Conservation (phyloP, 768 basidiomycete genomes). For the Rhizopogon sp. region DNA sequence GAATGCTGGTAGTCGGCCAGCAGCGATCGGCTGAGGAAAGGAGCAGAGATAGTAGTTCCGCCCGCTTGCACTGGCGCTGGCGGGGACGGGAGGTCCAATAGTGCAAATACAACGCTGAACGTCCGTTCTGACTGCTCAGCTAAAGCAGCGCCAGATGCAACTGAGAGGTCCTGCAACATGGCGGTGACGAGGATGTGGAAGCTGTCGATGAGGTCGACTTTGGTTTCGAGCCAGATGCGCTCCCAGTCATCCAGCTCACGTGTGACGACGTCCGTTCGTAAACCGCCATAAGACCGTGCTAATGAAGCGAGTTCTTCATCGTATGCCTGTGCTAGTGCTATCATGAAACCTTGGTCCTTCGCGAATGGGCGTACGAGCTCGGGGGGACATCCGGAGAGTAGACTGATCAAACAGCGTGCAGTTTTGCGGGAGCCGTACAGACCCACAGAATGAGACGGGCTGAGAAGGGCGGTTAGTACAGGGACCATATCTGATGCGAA, state of each 20-base stretch:
- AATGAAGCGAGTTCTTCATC: conserved; percentile 51
- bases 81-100: conserved; percentile 44
- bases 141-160: conserved; percentile 37
- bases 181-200: conserved; percentile 57
- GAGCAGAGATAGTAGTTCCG: conserved; percentile 17
- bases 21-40: conserved; percentile 65
- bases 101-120: conserved; percentile 53
- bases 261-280: conserved; percentile 22
- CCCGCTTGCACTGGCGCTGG: conserved; percentile 6
- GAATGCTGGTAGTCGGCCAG: conserved; percentile 69
- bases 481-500: conserved; percentile 47
- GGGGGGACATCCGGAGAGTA: conserved; percentile 48
- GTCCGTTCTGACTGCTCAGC: conserved; percentile 45
- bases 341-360: conserved; percentile 44
- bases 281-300: conserved; percentile 59
- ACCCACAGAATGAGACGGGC: conserved; percentile 39
- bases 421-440: conserved; percentile 64
- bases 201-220: conserved; percentile 64
- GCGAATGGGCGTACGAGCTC: conserved; percentile 49
- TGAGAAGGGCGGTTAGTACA: conserved; percentile 46
- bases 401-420: conserved; percentile 47
- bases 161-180: conserved; percentile 44
- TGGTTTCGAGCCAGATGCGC: conserved; percentile 64
- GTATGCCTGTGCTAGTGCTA: conserved; percentile 57
- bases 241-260: conserved; percentile 60